These are phyloP conservation scores for Trypanosoma brucei DNA, from an alignment of 208 protist species.

Conservation along the genomic window DNA sequence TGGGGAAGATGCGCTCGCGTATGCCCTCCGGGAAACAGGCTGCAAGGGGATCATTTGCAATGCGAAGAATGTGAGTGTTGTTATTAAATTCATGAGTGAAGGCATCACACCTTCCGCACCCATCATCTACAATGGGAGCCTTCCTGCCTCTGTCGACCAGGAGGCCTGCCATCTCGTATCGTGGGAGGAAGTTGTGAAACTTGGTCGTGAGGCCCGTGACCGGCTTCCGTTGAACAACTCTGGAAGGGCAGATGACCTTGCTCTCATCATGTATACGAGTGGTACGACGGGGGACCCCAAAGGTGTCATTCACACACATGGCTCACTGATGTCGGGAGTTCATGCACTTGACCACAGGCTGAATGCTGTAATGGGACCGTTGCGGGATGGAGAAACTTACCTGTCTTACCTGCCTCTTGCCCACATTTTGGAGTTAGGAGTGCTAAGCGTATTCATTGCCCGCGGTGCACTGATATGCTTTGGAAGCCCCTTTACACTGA, in stretches of 20 bases:
- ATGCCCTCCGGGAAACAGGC: constrained; percentile 64
- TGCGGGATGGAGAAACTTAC: constrained; percentile 48
- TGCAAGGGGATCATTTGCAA: constrained; percentile 66
- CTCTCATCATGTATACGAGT: constrained; percentile 74
- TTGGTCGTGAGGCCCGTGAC: constrained; percentile 20
- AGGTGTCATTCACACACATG: constrained; percentile 82
- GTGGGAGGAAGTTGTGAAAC: constrained; percentile 50
- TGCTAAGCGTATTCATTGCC: constrained; percentile 41
- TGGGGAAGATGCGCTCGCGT: constrained; percentile 59
- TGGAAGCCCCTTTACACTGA: constrained; percentile 52
- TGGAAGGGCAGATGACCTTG: constrained; percentile 39
- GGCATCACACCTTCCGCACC: constrained; percentile 32
- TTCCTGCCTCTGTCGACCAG: constrained; percentile 25
- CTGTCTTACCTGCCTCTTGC: constrained; percentile 79
- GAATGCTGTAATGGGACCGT: constrained; percentile 25
- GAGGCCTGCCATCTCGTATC: constrained; percentile 26
- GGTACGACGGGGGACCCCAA: constrained; percentile 60
- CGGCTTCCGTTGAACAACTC: constrained; percentile 17
- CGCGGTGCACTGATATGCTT: constrained; percentile 55
- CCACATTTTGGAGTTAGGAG: constrained; percentile 68
- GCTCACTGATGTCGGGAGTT: constrained; percentile 35
- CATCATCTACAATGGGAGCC: constrained; percentile 56
- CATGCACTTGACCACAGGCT: constrained; percentile 20
- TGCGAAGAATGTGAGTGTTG: constrained; percentile 40
- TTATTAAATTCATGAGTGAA: constrained; percentile 41